Evolutionary conservation across 306 rosid genomes (phyloP), one percentile per base, ranked within the genome.

Genomic region (Quercus robur): DNA sequence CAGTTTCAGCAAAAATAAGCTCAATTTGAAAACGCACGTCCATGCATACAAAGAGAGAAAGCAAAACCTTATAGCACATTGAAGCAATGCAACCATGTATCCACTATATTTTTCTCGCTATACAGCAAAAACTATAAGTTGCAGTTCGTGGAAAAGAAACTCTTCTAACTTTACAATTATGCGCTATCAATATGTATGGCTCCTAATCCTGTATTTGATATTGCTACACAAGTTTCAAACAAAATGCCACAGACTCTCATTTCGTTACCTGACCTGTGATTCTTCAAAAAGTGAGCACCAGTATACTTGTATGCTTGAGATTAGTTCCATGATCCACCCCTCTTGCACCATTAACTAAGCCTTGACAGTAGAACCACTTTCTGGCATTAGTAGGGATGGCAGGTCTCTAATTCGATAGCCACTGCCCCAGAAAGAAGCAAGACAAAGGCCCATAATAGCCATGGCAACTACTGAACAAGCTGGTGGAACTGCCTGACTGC

Each of bases 361-460:
- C 81, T 88, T 21, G 26, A 83, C 69, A 41, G 82, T 80, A 66
- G 89, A 87, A 79, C 83, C 74, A 52, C 88, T 80, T 86, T 84
- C 84, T 55, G 78, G 83, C 30, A 81, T 70, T 75, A 82, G 61
- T 25, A 88, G 44, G 51, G 94, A 74, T 1, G 88, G 83, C 1
- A 93, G 81, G 85, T 93, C 87, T 79, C 96, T 86, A 77, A 95
- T 93, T 84, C 78, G 82, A 70, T 77, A 80, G 71, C 98, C 93
- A 14, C 80, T 80, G 78, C 99, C 99, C 99, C 99, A 95, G 79
- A 93, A 95, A 31, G 99, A 89, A 18, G 93, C 98, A 63, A 95
- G 92, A 86, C 85, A 93, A 19, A 95, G 99, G 73, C 99, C 99
- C 97, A 95, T 86, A 78, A 93, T 85, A 38, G 99, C 96, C 99